Base-by-base conservation (phyloP, 306 rosid species). In the Amphicarpaea edgeworthii region DNA sequence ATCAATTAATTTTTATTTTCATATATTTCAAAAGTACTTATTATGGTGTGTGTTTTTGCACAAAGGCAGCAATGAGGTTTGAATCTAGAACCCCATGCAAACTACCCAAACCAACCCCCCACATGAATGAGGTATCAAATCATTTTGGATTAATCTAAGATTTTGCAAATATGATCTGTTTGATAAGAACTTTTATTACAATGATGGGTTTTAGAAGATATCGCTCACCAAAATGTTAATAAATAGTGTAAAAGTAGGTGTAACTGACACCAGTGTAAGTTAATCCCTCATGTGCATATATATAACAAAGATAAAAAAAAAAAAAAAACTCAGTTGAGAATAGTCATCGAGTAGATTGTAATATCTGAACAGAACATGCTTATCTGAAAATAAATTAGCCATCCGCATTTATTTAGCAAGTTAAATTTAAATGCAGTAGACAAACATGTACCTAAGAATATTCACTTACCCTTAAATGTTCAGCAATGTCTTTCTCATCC, bases 401-500 rank as follows among this genome's bases (percentile, higher is more conserved):
- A 32, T 54, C 55, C 64, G 15, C 67, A 47, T 62, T 49, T 14
- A 30, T 49, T 49, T 34, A 10, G 43, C 41, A 72, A 59, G 34
- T 58, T 66, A 53, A 49, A 28, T 47, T 77, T 23, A 55, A 54
- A 67, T 7, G n/a, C 64, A 65, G 42, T 45, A 32, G 30, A 47
- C 66, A 60, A 34, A 41, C 41, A 60, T 23, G 23, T 61, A 70
- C 70, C 55, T 4, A 59, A 45, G 21, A 70, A 38, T 43, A 77
- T 16, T 81, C 46, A 70, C 90, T 83, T 81, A 95, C 99, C 90
- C 99, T 88, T 59, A 96, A 90, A 85, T 96, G 99, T 70, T 96
- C 99, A 17, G 99, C 98, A 54, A 96, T 92, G 83, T 96, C 99
- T 85, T 90, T 93, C 90, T 96, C 99, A 77, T 93, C 99, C 74